A percentile compares a stretch with the other conserved stretches of the same genome.
Conservation (phyloP, 148 eudicot species). For the Vaccinium darrowii region DNA sequence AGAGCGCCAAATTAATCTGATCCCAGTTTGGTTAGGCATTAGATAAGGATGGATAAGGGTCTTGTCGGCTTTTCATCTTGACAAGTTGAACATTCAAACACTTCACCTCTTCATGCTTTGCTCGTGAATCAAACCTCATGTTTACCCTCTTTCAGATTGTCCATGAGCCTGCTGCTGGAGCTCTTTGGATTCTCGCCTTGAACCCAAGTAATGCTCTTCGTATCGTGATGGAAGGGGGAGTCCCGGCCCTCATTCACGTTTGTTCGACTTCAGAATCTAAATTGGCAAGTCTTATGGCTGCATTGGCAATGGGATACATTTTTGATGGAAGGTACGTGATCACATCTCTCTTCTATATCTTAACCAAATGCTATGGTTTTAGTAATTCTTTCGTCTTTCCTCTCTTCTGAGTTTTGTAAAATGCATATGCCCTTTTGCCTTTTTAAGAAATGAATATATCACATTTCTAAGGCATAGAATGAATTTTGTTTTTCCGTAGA, state of each 20-base stretch:
- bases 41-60: neutral
- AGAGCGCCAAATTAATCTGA: too few species aligned
- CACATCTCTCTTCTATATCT: neutral
- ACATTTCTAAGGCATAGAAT: neutral
- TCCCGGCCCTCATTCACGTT: slow-evolving; percentile 76
- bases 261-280: slow-evolving; percentile 76
- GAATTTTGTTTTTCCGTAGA: neutral
- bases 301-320: slow-evolving; percentile 87
- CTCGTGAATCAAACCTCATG: neutral
- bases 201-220: slow-evolving; percentile 86
- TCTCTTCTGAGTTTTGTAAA: neutral
- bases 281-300: slow-evolving; percentile 97
- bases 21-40: neutral
- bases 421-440: neutral
- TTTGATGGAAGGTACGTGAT: slow-evolving; percentile 84
- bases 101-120: neutral
- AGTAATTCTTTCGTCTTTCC: neutral
- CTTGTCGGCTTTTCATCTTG: neutral
- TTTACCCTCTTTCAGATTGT: slow-evolving; percentile 58
- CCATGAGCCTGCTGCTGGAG: slow-evolving; percentile 98
- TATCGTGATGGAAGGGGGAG: slow-evolving; percentile 89
- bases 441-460: neutral
- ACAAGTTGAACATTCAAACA: neutral
- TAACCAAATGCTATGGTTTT: neutral
- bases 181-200: slow-evolving; percentile 95